A percentile compares a stretch with the other conserved stretches of the same genome.
Evolutionary conservation across 108 stramenopile genomes (phyloP).

Genomic region (Skeletonema costatum): DNA sequence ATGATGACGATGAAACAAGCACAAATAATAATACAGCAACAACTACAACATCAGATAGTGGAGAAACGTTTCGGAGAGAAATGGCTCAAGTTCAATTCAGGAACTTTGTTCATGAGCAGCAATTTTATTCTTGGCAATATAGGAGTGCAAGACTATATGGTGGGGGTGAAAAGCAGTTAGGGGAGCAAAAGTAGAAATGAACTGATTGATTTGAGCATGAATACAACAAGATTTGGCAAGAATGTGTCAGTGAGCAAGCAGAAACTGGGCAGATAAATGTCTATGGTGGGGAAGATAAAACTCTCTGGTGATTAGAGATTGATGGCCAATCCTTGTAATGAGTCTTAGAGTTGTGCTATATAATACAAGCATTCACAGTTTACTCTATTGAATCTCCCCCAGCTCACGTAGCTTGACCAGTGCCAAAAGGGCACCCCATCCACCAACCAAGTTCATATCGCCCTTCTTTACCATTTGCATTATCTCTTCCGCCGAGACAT

Average conservation of each 20-base stretch:
- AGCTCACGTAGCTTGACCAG: constrained; percentile 76
- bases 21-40: constrained; percentile 1
- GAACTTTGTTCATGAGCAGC: constrained; percentile 87
- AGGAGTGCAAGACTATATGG: constrained; percentile 74
- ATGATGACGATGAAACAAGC: not conserved
- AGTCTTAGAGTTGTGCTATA: not conserved
- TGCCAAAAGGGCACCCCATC: constrained; percentile 71
- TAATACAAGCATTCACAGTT: not conserved
- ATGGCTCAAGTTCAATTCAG: constrained; percentile 78
- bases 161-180: constrained; percentile 37
- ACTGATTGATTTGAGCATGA: too few relatives aligned
- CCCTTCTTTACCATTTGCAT: constrained; percentile 62
- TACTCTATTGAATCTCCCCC: constrained; percentile 49
- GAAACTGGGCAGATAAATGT: not conserved
- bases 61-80: constrained; percentile 74
- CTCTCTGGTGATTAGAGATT: not conserved
- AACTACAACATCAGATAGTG: constrained; percentile 23
- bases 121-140: constrained; percentile 87
- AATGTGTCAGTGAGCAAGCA: not conserved
- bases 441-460: constrained; percentile 84
- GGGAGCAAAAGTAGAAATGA: not conserved
- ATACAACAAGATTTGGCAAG: too few relatives aligned
- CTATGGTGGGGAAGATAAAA: not conserved
- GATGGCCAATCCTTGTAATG: not conserved
- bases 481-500: constrained; percentile 63